These are phyloP conservation scores for maize (Zea mays) DNA, from an alignment of 176 grass and related monocot genomes.

Conservation along the genomic window Zm-B73-REFERENCE-NAM-5.0 NC_050105.1:144326001-144326500, in stretches of 20 bases:
- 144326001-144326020: not conserved
- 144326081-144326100: constrained; percentile 8
- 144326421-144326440: constrained; percentile 53
- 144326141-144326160: constrained; percentile 16
- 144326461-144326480: not conserved
- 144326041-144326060: not conserved
- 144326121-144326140: not conserved
- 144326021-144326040: not conserved
- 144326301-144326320: constrained; percentile 96
- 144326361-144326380: constrained; percentile 80
- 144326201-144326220: constrained; percentile 3
- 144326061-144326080: not conserved
- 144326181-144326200: not conserved
- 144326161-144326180: not conserved
- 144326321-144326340: constrained; percentile 92
- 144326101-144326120: not conserved
- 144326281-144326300: constrained; percentile 81
- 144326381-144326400: constrained; percentile 53
- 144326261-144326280: constrained; percentile 82
- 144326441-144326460: constrained; percentile 4
- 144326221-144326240: too few species aligned
- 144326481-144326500: constrained; percentile 11
- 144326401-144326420: constrained; percentile 53
- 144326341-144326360: constrained; percentile 93
- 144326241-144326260: constrained; percentile 78